These are phyloP conservation scores for Chaetomium sp. DNA, from an alignment of 2,329 filamentous ascomycete species.

Conservation along the genomic window DNA sequence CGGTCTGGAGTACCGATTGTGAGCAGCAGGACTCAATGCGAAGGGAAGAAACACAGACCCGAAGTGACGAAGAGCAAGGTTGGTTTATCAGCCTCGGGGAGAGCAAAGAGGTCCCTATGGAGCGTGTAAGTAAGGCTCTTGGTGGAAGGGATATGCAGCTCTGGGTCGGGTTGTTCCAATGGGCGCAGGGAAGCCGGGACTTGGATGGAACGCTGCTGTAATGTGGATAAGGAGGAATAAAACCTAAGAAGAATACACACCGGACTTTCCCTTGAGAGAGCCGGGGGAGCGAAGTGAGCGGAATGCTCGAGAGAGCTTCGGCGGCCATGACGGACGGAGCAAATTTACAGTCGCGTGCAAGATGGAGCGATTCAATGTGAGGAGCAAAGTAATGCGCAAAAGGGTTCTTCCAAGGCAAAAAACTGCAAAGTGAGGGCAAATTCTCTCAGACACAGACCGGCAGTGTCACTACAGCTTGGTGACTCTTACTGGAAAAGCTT, in stretches of 20 bases:
- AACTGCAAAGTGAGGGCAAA: neutral
- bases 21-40: neutral
- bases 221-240: neutral
- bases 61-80: constrained; percentile 16
- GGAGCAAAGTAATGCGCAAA: too few species aligned
- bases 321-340: constrained; percentile 3
- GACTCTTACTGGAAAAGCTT: neutral
- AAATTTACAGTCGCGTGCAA: too few species aligned
- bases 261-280: constrained; percentile 15
- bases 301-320: constrained; percentile 7
- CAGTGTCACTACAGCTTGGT: neutral
- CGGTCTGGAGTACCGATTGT: constrained; percentile 36
- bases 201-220: neutral
- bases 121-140: neutral
- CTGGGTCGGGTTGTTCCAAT: too few species aligned
- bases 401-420: neutral
- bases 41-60: neutral
- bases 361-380: too few species aligned
- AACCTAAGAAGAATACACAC: neutral
- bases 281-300: constrained; percentile 6
- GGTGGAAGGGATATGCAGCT: too few species aligned
- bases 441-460: neutral
- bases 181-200: neutral
- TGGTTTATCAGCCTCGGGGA: constrained; percentile 9
- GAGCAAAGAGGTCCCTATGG: constrained; percentile 11